Base-by-base conservation (phyloP, 1,139 yeast species). In the Hyphopichia buzzinii region DNA sequence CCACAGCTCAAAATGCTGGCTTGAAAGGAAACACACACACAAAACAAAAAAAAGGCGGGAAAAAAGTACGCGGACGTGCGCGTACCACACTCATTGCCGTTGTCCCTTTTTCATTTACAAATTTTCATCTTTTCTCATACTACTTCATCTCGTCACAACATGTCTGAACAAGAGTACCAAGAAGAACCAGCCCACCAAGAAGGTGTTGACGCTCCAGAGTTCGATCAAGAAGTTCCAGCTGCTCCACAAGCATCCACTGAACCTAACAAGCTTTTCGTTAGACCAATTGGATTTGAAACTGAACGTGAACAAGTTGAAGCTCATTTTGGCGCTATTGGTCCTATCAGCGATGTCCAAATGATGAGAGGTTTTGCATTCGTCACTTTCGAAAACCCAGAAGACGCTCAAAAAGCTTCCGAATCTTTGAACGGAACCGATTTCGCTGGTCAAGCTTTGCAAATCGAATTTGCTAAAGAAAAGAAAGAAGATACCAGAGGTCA, bases 361-460 rank as follows among this genome's bases (percentile, higher is more conserved):
- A 73, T 81, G 75, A 79, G 83, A 55, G 90, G 90, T 31, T 83
- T 80, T 55, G 92, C 88, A 26, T 84, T 83, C 52, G 79, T 84
- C 42, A 84, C 84, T 51, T 84, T 72, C 50, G 86, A 81, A 57
- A 73, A 68, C 39, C 63, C 79, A 22, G 90, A 81, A 35, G 76
- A 76, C 48, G 89, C 92, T 33, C 64, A 72, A 42, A 72, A 72
- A 46, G 92, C 92, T 13, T 72, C 80, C 47, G 81, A 77, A 38
- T 77, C 82, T 42, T 75, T 82, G 49, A 66, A 76, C 55, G 77
- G 75, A 47, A 58, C 72, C 47, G 77, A 66, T 28, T 67, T 80
- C 59, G 77, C 78, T 40, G 88, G 84, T 44, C 83, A 78, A 55
- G 74, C 77, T 37, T 68, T 84, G 49, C 80, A 74, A 51, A 76